Conservation (phyloP, 2,329 filamentous ascomycete genomes). For the Neofusicoccum sp. region DNA sequence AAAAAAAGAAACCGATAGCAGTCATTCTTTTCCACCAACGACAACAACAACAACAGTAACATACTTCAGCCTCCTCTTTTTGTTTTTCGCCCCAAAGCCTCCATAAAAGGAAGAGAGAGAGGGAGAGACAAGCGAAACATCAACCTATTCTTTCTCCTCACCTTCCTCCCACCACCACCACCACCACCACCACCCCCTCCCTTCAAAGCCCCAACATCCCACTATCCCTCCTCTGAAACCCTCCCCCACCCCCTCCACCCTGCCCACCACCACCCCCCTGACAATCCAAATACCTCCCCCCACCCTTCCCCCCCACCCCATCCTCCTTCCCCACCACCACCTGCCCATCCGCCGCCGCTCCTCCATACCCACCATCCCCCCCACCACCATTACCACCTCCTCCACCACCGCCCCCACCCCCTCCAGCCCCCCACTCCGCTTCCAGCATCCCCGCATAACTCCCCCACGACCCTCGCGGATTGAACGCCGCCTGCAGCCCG, state of each 20-base stretch:
- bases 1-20: too few species aligned
- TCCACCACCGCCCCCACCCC: not conserved
- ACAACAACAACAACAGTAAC: too few species aligned
- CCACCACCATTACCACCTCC: not conserved
- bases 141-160: not conserved
- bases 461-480: slow-evolving; percentile 5
- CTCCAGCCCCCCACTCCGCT: not conserved
- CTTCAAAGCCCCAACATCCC: slow-evolving; percentile 17
- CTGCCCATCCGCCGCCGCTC: too few species aligned
- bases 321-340: slow-evolving; percentile 1
- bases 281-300: not conserved
- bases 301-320: not conserved
- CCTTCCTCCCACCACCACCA: too few species aligned
- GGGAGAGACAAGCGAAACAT: not conserved
- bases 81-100: too few species aligned
- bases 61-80: too few species aligned
- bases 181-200: not conserved
- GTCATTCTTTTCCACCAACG: too few species aligned
- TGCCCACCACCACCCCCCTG: not conserved
- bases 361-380: not conserved
- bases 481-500: not conserved
- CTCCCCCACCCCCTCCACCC: not conserved
- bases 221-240: slow-evolving; percentile 13
- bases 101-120: too few species aligned
- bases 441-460: slow-evolving; percentile 5